Conservation (phyloP, 2,329 filamentous ascomycete genomes). For the Teratosphaeria viscida region DNA sequence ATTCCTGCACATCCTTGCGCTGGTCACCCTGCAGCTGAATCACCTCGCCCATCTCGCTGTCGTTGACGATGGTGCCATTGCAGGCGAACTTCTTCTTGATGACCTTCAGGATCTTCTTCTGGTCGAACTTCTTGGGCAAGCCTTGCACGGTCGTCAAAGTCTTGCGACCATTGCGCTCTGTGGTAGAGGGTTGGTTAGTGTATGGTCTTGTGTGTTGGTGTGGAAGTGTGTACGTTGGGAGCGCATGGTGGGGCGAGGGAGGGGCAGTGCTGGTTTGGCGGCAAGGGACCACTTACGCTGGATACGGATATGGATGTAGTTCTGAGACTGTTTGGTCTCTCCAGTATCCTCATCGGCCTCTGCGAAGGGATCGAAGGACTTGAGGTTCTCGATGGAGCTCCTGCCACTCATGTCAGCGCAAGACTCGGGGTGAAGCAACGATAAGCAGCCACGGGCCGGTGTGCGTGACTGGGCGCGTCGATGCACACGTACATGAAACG, state of each 20-base stretch:
- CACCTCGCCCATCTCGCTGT: conserved; percentile 96
- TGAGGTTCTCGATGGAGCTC: conserved; percentile 48
- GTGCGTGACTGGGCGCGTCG: neutral
- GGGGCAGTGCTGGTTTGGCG: neutral
- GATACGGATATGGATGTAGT: conserved; percentile 99
- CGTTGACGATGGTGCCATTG: conserved; percentile 99
- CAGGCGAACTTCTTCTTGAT: conserved; percentile 99
- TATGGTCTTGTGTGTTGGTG: conserved; percentile 1
- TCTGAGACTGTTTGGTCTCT: conserved; percentile 88
- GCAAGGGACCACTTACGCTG: conserved; percentile 61
- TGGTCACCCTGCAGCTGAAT: conserved; percentile 99
- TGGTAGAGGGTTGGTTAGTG: conserved; percentile 31
- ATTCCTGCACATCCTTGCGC: conserved; percentile 97
- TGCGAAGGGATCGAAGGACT: conserved; percentile 99
- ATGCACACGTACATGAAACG: neutral
- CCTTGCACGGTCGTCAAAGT: conserved; percentile 99
- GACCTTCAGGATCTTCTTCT: conserved; percentile 99
- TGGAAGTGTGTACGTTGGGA: conserved; percentile 2
- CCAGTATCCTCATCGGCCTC: conserved; percentile 99
- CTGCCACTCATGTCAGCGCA: neutral
- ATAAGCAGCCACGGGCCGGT: neutral
- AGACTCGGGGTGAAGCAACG: neutral
- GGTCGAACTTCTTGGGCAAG: conserved; percentile 96
- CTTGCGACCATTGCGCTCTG: conserved; percentile 99
- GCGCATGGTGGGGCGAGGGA: neutral